These are phyloP conservation scores for Penicillium sp. DNA, from an alignment of 2,329 filamentous ascomycete genomes.

Conservation along the genomic window DNA sequence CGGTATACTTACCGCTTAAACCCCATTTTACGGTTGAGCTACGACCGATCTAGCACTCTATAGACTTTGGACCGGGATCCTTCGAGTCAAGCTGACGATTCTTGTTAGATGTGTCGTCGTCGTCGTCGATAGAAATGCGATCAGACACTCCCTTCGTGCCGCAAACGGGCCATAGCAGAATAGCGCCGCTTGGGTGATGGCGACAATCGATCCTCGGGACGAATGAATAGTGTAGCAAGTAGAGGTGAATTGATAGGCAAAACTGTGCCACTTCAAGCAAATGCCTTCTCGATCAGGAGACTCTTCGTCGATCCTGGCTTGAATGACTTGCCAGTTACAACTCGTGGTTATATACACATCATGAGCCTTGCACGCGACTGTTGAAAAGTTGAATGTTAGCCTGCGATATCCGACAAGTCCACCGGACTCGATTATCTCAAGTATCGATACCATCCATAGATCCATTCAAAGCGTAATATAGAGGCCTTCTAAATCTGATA, in stretches of 20 bases:
- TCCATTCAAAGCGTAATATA: slow-evolving; percentile 13
- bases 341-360: slow-evolving; percentile 13
- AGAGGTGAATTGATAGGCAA: slow-evolving; percentile 17
- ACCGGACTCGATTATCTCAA: slow-evolving; percentile 10
- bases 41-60: background rate
- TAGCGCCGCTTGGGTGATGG: slow-evolving; percentile 11
- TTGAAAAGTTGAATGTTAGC: background rate
- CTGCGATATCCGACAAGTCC: background rate
- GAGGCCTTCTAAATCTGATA: slow-evolving; percentile 17
- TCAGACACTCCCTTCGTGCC: slow-evolving; percentile 13
- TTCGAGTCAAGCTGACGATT: background rate
- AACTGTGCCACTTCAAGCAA: slow-evolving; percentile 4
- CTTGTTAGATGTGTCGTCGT: slow-evolving; percentile 23
- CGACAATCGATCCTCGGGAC: slow-evolving; percentile 13
- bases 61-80: slow-evolving; percentile 5
- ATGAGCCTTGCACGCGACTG: slow-evolving; percentile 1
- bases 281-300: background rate
- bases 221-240: slow-evolving; percentile 20
- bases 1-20: background rate
- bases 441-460: slow-evolving; percentile 9
- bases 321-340: slow-evolving; percentile 7
- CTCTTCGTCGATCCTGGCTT: slow-evolving; percentile 8
- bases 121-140: slow-evolving; percentile 19
- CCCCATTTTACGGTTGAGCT: background rate
- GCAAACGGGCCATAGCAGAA: slow-evolving; percentile 3